phyloP scores from a whole-genome alignment of 2,329 filamentous ascomycete species.

The Ophiostoma pallidulum region DNA sequence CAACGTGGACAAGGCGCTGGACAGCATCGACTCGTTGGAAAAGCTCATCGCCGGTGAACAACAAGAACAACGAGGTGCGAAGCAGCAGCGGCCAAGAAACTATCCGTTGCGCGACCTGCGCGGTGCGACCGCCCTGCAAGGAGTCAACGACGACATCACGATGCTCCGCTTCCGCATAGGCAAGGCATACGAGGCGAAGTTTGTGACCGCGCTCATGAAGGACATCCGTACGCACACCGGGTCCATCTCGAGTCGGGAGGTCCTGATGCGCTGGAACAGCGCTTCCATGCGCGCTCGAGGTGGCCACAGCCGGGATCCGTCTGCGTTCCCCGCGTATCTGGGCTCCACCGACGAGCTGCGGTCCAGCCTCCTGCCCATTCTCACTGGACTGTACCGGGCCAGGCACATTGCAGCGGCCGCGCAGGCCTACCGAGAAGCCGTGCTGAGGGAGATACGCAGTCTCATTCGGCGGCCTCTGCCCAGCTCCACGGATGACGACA shows the following conservation, averaged over 20 bases:
- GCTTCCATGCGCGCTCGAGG: constrained; percentile 65
- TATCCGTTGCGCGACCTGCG: constrained; percentile 57
- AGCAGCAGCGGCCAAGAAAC: constrained; percentile 11
- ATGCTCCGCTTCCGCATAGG: constrained; percentile 73
- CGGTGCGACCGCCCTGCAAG: constrained; percentile 67
- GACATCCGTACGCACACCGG: constrained; percentile 77
- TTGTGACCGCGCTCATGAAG: constrained; percentile 65
- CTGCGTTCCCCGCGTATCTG: constrained; percentile 70
- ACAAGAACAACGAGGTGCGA: constrained; percentile 11
- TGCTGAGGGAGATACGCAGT: constrained; percentile 76
- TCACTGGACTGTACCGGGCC: constrained; percentile 73
- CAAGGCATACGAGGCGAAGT: constrained; percentile 73
- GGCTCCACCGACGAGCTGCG: constrained; percentile 62
- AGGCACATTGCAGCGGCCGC: constrained; percentile 73
- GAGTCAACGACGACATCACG: constrained; percentile 67
- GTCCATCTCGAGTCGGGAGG: constrained; percentile 59
- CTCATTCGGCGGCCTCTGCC: constrained; percentile 79
- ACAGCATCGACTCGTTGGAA: constrained; percentile 69
- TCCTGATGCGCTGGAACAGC: constrained; percentile 75
- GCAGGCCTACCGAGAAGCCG: constrained; percentile 72
- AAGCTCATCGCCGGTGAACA: constrained; percentile 67
- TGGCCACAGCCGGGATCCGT: constrained; percentile 54
- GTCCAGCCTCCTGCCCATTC: constrained; percentile 55
- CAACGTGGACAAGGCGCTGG: constrained; percentile 71
- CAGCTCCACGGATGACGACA: constrained; percentile 89